Evolutionary conservation across 345 rosid species (phyloP).

Genomic region (Bruguiera parviflora): DNA sequence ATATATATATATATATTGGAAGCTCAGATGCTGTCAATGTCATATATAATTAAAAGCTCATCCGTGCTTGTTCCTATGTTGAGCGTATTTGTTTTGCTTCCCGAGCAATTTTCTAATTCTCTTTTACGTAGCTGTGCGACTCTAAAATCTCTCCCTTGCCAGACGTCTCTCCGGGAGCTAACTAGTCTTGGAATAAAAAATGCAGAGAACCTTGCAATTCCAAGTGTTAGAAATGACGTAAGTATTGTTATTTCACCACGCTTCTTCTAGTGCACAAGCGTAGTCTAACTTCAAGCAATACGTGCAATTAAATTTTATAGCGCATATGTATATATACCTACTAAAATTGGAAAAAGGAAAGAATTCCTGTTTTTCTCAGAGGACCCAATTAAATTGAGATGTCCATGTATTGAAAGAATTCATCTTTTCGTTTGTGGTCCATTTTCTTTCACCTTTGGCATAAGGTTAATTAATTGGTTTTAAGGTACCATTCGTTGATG

Average conservation of each 20-base stretch:
- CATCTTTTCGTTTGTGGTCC: no score
- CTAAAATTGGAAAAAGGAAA: no score
- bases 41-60: not conserved
- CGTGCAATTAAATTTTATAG: not conserved
- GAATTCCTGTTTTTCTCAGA: no score
- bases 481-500: slow-evolving; percentile 15
- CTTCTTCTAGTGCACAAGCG: not conserved
- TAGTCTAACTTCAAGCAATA: not conserved
- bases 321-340: no score
- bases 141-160: slow-evolving; percentile 12
- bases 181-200: slow-evolving; percentile 77
- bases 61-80: slow-evolving; percentile 18
- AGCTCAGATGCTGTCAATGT: not conserved
- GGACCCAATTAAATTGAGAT: no score
- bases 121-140: not conserved
- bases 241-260: slow-evolving; percentile 20
- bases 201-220: slow-evolving; percentile 89
- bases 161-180: slow-evolving; percentile 86
- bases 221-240: slow-evolving; percentile 92
- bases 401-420: no score
- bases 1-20: no score
- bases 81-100: not conserved
- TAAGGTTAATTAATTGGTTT: not conserved
- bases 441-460: not conserved
- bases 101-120: not conserved